Evolutionary conservation across 495 filamentous ascomycete species (phyloP).

Genomic region (Symbiotaphrina buchneri): DNA sequence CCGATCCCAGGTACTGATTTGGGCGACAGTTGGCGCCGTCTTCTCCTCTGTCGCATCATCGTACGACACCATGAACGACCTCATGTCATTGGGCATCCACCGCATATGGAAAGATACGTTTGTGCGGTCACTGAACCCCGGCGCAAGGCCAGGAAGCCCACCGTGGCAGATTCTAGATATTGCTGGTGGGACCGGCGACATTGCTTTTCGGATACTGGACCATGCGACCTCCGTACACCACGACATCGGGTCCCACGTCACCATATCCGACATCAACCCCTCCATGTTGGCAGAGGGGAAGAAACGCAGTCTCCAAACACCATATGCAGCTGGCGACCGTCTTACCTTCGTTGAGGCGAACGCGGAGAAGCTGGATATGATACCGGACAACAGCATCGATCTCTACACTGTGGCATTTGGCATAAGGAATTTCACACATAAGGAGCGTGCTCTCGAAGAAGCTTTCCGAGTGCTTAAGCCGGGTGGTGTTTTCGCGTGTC

Average conservation of each 20-base stretch:
- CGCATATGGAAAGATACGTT: conserved; percentile 98
- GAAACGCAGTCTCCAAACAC: conserved; percentile 40
- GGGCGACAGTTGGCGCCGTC: conserved; percentile 47
- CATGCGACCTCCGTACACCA: conserved; percentile 64
- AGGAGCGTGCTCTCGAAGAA: conserved; percentile 53
- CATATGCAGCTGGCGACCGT: conserved; percentile 28
- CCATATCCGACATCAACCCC: conserved; percentile 85
- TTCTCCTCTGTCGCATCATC: conserved; percentile 89
- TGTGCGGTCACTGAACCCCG: conserved; percentile 77
- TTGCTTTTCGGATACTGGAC: conserved; percentile 91
- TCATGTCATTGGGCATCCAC: conserved; percentile 95
- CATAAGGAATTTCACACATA: conserved; percentile 88
- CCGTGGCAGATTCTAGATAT: conserved; percentile 81
- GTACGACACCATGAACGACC: conserved; percentile 94
- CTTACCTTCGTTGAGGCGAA: conserved; percentile 77
- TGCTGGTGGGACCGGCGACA: conserved; percentile 91
- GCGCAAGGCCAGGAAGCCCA: conserved; percentile 32
- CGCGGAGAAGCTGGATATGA: conserved; percentile 43
- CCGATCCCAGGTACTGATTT: too few species aligned
- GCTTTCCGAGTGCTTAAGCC: conserved; percentile 79
- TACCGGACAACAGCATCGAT: conserved; percentile 46
- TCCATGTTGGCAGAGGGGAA: conserved; percentile 79
- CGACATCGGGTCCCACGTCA: conserved; percentile 59
- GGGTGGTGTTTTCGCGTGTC: conserved; percentile 86
- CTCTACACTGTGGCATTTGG: conserved; percentile 97